Percentiles rank a stretch among this genome's conserved stretches.
Conservation (phyloP, 1,139 yeast genomes). For the Zygosaccharomyces sapae region DNA sequence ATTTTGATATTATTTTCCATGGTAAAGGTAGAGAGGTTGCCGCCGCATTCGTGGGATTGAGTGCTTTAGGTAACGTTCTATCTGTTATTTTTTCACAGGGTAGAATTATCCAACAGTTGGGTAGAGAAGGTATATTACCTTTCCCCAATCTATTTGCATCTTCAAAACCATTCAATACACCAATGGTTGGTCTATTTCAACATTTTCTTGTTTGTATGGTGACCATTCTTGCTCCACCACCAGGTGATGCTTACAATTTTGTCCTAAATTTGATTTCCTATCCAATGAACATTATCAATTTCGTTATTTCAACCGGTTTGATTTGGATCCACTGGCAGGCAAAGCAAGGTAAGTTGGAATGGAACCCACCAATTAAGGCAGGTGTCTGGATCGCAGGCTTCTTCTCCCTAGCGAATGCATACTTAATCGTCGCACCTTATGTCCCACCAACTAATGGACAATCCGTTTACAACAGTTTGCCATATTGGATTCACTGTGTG, state of each 20-base stretch:
- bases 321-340: conserved; percentile 58
- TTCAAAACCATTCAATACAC: conserved; percentile 49
- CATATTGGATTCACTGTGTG: conserved; percentile 79
- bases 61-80: conserved; percentile 74
- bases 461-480: conserved; percentile 60
- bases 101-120: conserved; percentile 70
- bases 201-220: conserved; percentile 51
- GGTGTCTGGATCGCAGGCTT: conserved; percentile 58
- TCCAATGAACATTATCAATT: conserved; percentile 68
- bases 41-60: conserved; percentile 68
- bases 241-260: conserved; percentile 75
- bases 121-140: conserved; percentile 68
- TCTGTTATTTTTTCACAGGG: conserved; percentile 78
- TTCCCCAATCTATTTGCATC: conserved; percentile 55
- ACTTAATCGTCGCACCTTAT: conserved; percentile 75
- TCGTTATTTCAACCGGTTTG: conserved; percentile 69
- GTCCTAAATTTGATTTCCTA: conserved; percentile 71
- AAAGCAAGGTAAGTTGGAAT: conserved; percentile 49
- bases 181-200: conserved; percentile 47
- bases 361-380: conserved; percentile 77
- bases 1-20: conserved; percentile 72
- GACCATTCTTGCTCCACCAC: conserved; percentile 63
- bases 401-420: conserved; percentile 65
- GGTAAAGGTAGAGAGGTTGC: conserved; percentile 58
- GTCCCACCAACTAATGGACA: conserved; percentile 69